These are phyloP conservation scores for Fonsecaea erecta DNA, from an alignment of 2,329 filamentous ascomycete genomes.

Conservation along the genomic window DNA sequence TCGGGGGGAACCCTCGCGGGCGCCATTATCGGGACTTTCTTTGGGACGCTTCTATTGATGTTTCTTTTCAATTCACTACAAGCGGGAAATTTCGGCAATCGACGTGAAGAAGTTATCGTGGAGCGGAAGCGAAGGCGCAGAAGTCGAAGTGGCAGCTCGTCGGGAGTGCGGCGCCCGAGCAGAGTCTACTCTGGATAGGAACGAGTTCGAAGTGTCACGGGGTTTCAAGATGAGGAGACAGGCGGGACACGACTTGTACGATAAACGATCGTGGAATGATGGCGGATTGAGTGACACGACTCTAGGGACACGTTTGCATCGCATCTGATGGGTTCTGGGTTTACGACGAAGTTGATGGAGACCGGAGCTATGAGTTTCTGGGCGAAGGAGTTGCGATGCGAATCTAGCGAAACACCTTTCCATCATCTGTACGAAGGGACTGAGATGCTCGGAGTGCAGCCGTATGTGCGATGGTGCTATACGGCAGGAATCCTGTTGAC, in stretches of 20 bases:
- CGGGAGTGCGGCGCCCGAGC: conserved; percentile 36
- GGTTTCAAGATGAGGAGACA: background rate
- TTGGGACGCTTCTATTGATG: conserved; percentile 36
- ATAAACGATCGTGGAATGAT: conserved; percentile 2
- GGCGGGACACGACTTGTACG: conserved; percentile 10
- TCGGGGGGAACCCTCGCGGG: conserved; percentile 37
- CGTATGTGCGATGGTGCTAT: background rate
- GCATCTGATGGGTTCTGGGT: background rate
- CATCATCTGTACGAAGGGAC: background rate
- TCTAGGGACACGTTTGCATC: background rate
- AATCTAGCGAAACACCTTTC: background rate
- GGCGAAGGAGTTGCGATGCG: background rate
- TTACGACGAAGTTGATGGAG: background rate
- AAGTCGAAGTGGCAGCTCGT: conserved; percentile 35
- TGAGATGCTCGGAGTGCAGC: background rate
- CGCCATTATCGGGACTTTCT: conserved; percentile 37
- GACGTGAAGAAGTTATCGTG: conserved; percentile 33
- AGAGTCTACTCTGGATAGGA: conserved; percentile 33
- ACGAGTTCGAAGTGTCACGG: background rate
- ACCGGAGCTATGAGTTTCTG: background rate
- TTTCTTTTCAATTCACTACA: conserved; percentile 34
- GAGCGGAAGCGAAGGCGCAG: conserved; percentile 34
- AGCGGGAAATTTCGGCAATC: conserved; percentile 18
- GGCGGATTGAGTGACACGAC: background rate
- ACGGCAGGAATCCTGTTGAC: background rate